A percentile compares a stretch with the other conserved stretches of the same genome.
These are phyloP conservation scores for Leccinum olivaceopallidum DNA, from an alignment of 768 basidiomycete genomes.

Conservation along the genomic window DNA sequence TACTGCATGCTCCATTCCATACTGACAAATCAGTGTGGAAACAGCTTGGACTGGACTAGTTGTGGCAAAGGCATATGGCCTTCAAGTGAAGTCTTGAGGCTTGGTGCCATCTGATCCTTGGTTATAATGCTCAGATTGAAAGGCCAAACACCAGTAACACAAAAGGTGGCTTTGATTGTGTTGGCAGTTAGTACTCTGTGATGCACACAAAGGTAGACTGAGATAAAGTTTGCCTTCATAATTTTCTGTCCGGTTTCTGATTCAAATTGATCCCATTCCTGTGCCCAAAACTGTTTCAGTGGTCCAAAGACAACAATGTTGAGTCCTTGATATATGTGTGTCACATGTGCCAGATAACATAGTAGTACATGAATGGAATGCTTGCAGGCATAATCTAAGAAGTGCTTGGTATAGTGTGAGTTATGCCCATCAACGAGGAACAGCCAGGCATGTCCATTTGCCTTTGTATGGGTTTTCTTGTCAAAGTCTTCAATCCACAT, in stretches of 20 bases:
- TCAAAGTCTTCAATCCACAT: constrained; percentile 37
- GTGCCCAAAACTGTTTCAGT: constrained; percentile 33
- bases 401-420: constrained; percentile 40
- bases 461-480: constrained; percentile 33
- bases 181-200: neutral
- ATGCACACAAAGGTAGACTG: neutral
- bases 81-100: neutral
- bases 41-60: neutral
- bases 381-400: constrained; percentile 39
- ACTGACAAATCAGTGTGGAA: neutral
- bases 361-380: constrained; percentile 39
- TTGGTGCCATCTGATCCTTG: neutral
- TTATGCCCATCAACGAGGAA: constrained; percentile 51
- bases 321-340: constrained; percentile 38
- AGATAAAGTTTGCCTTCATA: constrained; percentile 15
- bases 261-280: constrained; percentile 18
- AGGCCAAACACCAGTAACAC: neutral
- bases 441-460: constrained; percentile 26
- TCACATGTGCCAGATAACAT: constrained; percentile 39
- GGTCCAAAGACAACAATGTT: constrained; percentile 39
- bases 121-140: neutral
- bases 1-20: neutral
- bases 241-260: neutral
- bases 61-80: neutral
- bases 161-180: neutral